Conservation (phyloP, 352 stramenopile genomes). For the Pythium rishiriense region DNA sequence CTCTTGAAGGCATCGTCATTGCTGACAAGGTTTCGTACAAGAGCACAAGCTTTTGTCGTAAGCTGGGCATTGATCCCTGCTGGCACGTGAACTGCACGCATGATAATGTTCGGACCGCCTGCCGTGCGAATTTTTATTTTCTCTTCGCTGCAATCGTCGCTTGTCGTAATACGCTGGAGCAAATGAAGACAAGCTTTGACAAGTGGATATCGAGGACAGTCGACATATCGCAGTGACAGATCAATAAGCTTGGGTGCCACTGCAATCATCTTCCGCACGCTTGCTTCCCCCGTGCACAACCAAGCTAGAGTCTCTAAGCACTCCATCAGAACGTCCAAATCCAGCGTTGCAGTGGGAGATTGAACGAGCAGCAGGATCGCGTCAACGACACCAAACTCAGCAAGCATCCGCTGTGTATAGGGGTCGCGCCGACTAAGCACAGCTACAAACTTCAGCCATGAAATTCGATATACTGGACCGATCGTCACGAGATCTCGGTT, state of each 20-base stretch:
- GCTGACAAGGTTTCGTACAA: slow-evolving; percentile 54
- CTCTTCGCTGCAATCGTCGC: slow-evolving; percentile 30
- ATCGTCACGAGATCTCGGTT: slow-evolving; percentile 32
- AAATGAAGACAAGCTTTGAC: slow-evolving; percentile 51
- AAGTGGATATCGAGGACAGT: slow-evolving; percentile 36
- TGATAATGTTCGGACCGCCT: slow-evolving; percentile 41
- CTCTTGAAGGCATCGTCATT: slow-evolving; percentile 47
- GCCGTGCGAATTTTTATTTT: slow-evolving; percentile 37
- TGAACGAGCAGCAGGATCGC: slow-evolving; percentile 48
- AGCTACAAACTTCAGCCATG: slow-evolving; percentile 47
- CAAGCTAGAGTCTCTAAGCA: slow-evolving; percentile 57
- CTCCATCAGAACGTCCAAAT: slow-evolving; percentile 41
- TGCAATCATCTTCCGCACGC: slow-evolving; percentile 40
- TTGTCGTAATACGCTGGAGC: slow-evolving; percentile 47
- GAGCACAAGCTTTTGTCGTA: slow-evolving; percentile 36
- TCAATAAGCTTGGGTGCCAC: slow-evolving; percentile 50
- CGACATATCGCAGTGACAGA: slow-evolving; percentile 41
- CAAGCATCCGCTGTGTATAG: slow-evolving; percentile 44
- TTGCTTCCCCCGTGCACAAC: slow-evolving; percentile 40
- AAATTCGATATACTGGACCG: slow-evolving; percentile 31
- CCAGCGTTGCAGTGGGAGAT: slow-evolving; percentile 37
- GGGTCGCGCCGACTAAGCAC: slow-evolving; percentile 48
- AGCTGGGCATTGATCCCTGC: slow-evolving; percentile 24
- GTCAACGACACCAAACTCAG: slow-evolving; percentile 58
- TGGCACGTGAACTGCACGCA: slow-evolving; percentile 39